A percentile compares a stretch with the other conserved stretches of the same genome.
These are phyloP conservation scores for Gastrolobium bilobum DNA, from an alignment of 306 rosid genomes.

Conservation along the genomic window DNA sequence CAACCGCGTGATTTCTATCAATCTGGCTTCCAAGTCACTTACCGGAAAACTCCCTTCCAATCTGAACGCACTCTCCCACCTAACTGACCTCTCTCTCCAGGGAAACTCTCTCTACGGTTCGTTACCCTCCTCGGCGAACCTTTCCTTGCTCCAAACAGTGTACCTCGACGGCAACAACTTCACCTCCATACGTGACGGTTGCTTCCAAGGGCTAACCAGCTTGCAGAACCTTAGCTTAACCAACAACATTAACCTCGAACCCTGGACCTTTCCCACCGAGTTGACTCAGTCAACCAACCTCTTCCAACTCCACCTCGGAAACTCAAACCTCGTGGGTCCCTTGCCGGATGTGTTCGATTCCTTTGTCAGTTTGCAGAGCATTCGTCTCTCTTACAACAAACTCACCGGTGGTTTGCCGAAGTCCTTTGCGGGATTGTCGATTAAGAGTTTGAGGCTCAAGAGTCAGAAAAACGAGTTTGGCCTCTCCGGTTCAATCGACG, in stretches of 20 bases:
- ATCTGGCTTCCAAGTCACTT: background rate
- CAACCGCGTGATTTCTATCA: too few species aligned
- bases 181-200: conserved; percentile 56
- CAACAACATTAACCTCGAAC: conserved; percentile 45
- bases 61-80: too few species aligned
- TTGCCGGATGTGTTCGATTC: conserved; percentile 65
- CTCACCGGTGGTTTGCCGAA: too few species aligned
- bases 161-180: conserved; percentile 60
- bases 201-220: conserved; percentile 40
- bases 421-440: conserved; percentile 59
- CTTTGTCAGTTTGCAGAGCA: conserved; percentile 50
- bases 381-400: conserved; percentile 55
- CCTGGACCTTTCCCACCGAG: conserved; percentile 63
- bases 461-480: conserved; percentile 56
- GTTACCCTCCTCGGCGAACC: too few species aligned
- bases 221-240: conserved; percentile 56
- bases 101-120: too few species aligned
- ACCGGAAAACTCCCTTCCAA: background rate
- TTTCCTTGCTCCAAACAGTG: conserved; percentile 31
- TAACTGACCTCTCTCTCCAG: too few species aligned
- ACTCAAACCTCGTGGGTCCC: conserved; percentile 50
- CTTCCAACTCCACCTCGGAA: conserved; percentile 45
- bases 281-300: conserved; percentile 58
- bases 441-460: conserved; percentile 62
- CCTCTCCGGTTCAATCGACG: conserved; percentile 56